phyloP scores from a whole-genome alignment of 2,329 filamentous ascomycete genomes.

The Fusarium sterilihyphosum region DNA sequence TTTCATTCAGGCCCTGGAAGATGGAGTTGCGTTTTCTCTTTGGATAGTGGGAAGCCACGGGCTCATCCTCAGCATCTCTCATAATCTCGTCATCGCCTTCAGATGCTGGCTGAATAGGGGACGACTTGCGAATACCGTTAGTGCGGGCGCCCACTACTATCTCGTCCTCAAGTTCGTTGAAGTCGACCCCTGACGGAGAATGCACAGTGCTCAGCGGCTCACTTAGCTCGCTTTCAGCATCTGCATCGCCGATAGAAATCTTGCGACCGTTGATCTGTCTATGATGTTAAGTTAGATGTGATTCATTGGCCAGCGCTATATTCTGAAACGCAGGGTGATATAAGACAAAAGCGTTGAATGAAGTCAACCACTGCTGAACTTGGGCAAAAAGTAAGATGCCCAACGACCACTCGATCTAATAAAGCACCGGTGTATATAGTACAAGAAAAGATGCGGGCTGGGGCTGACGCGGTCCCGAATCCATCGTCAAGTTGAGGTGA shows the following conservation, averaged over 20 bases:
- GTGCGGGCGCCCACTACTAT: conserved; percentile 61
- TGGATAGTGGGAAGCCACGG: conserved; percentile 54
- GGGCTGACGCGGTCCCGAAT: background rate
- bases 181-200: conserved; percentile 51
- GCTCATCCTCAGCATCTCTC: conserved; percentile 54
- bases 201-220: conserved; percentile 49
- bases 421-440: background rate
- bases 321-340: background rate
- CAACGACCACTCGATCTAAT: background rate
- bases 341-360: background rate
- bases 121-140: conserved; percentile 51
- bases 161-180: conserved; percentile 60
- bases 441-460: background rate
- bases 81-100: conserved; percentile 56
- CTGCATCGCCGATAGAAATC: conserved; percentile 50
- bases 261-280: conserved; percentile 46
- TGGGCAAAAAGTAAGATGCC: background rate
- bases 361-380: background rate
- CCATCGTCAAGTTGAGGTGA: background rate
- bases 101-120: conserved; percentile 47
- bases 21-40: conserved; percentile 66
- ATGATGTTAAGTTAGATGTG: conserved; percentile 36
- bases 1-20: conserved; percentile 61
- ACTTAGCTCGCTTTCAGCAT: conserved; percentile 57
- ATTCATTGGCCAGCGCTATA: background rate